Evolutionary conservation across 2,329 filamentous ascomycete genomes (phyloP).

Genomic region (Pseudogymnoascus sp.): DNA sequence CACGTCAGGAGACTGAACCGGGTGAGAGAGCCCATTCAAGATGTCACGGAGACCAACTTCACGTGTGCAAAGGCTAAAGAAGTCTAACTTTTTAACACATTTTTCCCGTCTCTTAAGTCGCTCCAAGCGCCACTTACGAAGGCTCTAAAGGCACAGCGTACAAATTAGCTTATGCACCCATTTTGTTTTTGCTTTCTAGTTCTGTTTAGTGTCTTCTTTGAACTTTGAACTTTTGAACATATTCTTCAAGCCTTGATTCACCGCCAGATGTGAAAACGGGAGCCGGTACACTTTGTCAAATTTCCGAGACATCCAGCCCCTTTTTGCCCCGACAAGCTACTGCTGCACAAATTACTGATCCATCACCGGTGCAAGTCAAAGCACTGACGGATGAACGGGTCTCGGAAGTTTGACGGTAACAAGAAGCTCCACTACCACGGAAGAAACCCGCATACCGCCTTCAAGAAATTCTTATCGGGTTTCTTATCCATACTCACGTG

Average conservation of each 20-base stretch:
- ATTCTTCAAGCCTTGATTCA: background rate
- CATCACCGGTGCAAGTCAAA: background rate
- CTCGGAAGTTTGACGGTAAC: conserved; percentile 7
- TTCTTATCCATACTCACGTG: background rate
- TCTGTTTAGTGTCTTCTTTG: background rate
- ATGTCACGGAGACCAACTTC: conserved; percentile 1
- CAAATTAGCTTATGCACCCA: background rate
- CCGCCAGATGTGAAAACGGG: background rate
- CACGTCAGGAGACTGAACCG: background rate
- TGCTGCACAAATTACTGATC: background rate
- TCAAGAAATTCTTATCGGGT: background rate
- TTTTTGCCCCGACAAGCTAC: background rate
- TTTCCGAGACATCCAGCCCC: conserved; percentile 6
- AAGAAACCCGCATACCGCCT: conserved; percentile 8
- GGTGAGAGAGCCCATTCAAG: background rate
- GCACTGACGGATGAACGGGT: conserved; percentile 2
- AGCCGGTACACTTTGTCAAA: background rate
- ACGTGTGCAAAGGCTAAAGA: conserved; percentile 3
- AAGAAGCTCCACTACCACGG: conserved; percentile 2
- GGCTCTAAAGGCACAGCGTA: background rate
- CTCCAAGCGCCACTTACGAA: background rate
- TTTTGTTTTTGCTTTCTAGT: conserved; percentile 4
- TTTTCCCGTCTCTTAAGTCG: background rate
- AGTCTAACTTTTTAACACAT: conserved; percentile 5
- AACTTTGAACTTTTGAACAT: background rate